Evolutionary conservation across 306 rosid genomes (phyloP), one percentile per base, ranked within the genome.

Genomic region (Hippophae gyantsensis): DNA sequence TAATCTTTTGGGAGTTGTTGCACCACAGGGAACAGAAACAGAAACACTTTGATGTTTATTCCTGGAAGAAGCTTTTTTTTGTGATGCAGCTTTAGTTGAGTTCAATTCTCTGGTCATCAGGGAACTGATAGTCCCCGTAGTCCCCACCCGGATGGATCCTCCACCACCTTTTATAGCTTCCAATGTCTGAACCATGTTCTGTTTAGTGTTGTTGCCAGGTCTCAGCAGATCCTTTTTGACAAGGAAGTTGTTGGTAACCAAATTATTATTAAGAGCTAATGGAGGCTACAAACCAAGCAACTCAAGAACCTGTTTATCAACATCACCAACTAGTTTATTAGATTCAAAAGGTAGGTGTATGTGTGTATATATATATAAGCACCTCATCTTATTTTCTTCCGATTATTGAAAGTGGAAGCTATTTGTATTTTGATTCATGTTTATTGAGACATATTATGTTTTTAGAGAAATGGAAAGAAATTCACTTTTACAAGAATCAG

Each of bases 101-200:
- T 88, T 82, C 84, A 93, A 72, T 69, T 93, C 99, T 71, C 86
- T 82, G 51, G 87, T 88, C 90, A 86, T 88, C 54, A 93, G 74
- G 60, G 95, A 81, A 59, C 90, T 60, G 54, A 93, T 66, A 2
- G 97, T 84, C 72, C 97, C 99, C 0, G 84, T 88, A 57, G 97
- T 72, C 63, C 99, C 97, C 6, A 93, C 71, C 67, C 71, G 83
- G 69, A 93, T 77, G 70, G 97, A 86, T 57, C 90, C 95, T 61
- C 95, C 95, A 68, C 96, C 83, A 13, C 83, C 86, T 66, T 84
- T 88, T 14, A 79, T 73, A 57, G 80, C 69, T 75, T 93, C 85
- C 50, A 82, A 68, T 41, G 76, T 77, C 69, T 82, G 86, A 82
- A 86, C 86, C 99, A 88, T 84, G 69, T 65, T 70, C 60, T 58